Percentiles rank a stretch among this genome's conserved stretches.
Conservation (phyloP, 208 protist species). For the Angomonas ambiguus region DNA sequence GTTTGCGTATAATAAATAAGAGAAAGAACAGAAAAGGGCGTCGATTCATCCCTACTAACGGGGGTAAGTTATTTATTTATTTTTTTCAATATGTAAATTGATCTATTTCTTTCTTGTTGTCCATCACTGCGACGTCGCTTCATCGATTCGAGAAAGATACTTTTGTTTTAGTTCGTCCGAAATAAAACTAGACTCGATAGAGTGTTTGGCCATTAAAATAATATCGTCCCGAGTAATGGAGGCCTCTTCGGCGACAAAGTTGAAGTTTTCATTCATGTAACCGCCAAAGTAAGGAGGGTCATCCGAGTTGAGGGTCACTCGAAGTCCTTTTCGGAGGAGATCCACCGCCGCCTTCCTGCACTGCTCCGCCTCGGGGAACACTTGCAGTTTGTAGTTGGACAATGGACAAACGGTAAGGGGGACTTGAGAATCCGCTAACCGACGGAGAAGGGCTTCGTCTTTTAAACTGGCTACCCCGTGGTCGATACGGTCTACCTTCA, state of each 20-base stretch:
- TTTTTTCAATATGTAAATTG: not conserved
- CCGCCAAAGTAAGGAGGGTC: slow-evolving; percentile 58
- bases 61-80: too few species aligned
- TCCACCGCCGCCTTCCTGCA: slow-evolving; percentile 20
- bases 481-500: slow-evolving; percentile 44
- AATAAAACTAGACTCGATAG: slow-evolving; percentile 31
- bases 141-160: slow-evolving; percentile 24
- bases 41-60: too few species aligned
- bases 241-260: slow-evolving; percentile 25
- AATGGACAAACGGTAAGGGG: slow-evolving; percentile 54
- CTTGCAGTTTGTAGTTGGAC: slow-evolving; percentile 43
- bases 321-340: slow-evolving; percentile 28
- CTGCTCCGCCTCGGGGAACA: slow-evolving; percentile 22
- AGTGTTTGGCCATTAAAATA: slow-evolving; percentile 33
- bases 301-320: slow-evolving; percentile 52
- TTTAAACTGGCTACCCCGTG: slow-evolving; percentile 32
- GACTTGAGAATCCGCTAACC: slow-evolving; percentile 18
- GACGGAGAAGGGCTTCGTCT: slow-evolving; percentile 21
- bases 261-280: slow-evolving; percentile 39
- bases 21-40: not conserved
- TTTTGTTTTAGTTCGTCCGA: slow-evolving; percentile 23
- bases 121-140: slow-evolving; percentile 19
- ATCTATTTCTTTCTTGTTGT: slow-evolving; percentile 2
- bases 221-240: slow-evolving; percentile 25
- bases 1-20: not conserved